These are phyloP conservation scores for Ophiostoma australiae DNA, from an alignment of 2,329 filamentous ascomycete genomes.

Conservation along the genomic window DNA sequence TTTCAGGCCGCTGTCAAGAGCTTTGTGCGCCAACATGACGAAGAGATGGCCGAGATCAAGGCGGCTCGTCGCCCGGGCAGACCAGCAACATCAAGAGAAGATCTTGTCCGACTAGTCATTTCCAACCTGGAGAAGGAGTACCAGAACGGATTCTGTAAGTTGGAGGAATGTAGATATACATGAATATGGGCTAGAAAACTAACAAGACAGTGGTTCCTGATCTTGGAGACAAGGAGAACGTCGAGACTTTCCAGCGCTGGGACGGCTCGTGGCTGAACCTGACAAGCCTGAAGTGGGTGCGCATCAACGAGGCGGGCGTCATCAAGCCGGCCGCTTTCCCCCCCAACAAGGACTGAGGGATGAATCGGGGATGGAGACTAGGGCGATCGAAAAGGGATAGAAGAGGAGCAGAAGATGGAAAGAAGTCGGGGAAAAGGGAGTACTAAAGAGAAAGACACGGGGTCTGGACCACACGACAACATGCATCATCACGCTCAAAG, in stretches of 20 bases:
- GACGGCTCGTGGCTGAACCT: constrained; percentile 80
- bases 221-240: constrained; percentile 60
- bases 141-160: constrained; percentile 69
- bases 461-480: not conserved
- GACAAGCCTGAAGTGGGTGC: constrained; percentile 69
- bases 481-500: not conserved
- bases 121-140: constrained; percentile 72
- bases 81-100: constrained; percentile 71
- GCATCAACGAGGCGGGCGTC: constrained; percentile 61
- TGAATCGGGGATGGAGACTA: not conserved
- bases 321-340: constrained; percentile 72
- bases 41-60: constrained; percentile 62
- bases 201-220: constrained; percentile 62
- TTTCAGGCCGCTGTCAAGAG: constrained; percentile 61
- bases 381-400: no score
- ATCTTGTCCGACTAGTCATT: constrained; percentile 67
- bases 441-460: not conserved
- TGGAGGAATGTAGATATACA: constrained; percentile 16
- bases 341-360: constrained; percentile 44
- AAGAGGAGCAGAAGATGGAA: not conserved
- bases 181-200: not conserved
- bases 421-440: not conserved
- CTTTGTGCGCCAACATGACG: constrained; percentile 64
- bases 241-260: constrained; percentile 65
- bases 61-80: constrained; percentile 70